phyloP scores from a whole-genome alignment of 805 yeast genomes.

The Limtongia smithiae region DNA sequence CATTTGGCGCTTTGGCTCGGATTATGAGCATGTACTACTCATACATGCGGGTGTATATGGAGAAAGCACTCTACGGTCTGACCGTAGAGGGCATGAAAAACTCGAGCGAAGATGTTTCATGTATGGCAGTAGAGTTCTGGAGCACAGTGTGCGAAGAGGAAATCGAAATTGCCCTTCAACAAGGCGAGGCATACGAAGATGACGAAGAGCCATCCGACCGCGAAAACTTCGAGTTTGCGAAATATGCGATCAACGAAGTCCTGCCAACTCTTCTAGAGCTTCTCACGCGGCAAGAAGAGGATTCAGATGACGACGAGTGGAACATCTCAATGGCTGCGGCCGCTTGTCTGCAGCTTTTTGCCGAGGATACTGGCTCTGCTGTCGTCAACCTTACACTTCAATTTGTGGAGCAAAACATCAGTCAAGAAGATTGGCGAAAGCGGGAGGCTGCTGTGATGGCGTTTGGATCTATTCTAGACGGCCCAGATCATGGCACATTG shows the following conservation, averaged over 20 bases:
- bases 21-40: slow-evolving; percentile 86
- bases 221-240: slow-evolving; percentile 73
- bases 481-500: slow-evolving; percentile 50
- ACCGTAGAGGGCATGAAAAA: slow-evolving; percentile 92
- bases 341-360: slow-evolving; percentile 89
- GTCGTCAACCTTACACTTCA: slow-evolving; percentile 80
- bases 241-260: slow-evolving; percentile 77
- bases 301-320: slow-evolving; percentile 92
- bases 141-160: slow-evolving; percentile 99
- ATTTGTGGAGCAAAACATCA: slow-evolving; percentile 75
- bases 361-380: slow-evolving; percentile 81
- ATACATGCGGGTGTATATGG: slow-evolving; percentile 94
- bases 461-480: slow-evolving; percentile 93
- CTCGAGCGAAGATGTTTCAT: slow-evolving; percentile 76
- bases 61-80: slow-evolving; percentile 85
- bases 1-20: slow-evolving; percentile 90
- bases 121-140: slow-evolving; percentile 99
- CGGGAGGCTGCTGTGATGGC: slow-evolving; percentile 99
- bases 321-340: slow-evolving; percentile 98
- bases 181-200: slow-evolving; percentile 32
- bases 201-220: slow-evolving; percentile 44
- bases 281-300: slow-evolving; percentile 83
- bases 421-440: slow-evolving; percentile 65
- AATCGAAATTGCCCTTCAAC: slow-evolving; percentile 68
- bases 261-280: slow-evolving; percentile 79